Evolutionary conservation across 2,329 filamentous ascomycete genomes (phyloP).

Genomic region (Sporothrix brasiliensis): DNA sequence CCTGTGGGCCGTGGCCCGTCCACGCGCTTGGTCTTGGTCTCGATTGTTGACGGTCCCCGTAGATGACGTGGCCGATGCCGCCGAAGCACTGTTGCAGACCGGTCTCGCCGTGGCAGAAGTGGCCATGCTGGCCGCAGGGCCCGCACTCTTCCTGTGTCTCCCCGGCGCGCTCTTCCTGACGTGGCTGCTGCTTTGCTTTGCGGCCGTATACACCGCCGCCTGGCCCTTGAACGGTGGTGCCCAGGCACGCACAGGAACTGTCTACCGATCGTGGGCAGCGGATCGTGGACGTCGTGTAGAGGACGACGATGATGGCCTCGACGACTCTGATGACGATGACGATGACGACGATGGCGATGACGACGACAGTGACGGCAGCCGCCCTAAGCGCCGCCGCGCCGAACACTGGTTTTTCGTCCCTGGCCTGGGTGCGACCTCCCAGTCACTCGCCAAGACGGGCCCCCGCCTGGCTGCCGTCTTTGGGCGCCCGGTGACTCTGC

Average conservation of each 20-base stretch:
- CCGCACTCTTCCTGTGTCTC: constrained; percentile 41
- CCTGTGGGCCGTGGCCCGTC: not conserved
- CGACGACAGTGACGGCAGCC: constrained; percentile 18
- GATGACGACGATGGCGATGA: constrained; percentile 38
- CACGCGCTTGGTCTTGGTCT: not conserved
- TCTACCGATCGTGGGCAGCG: constrained; percentile 29
- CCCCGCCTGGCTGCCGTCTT: constrained; percentile 46
- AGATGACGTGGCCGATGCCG: constrained; percentile 44
- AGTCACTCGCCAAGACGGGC: constrained; percentile 41
- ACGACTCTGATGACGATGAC: constrained; percentile 39
- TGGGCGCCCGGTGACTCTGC: constrained; percentile 51
- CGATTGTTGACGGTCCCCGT: constrained; percentile 36
- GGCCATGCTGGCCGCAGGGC: constrained; percentile 38
- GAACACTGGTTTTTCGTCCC: constrained; percentile 46
- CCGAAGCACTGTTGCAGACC: constrained; percentile 33
- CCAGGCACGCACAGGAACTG: not conserved
- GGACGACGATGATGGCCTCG: constrained; percentile 36
- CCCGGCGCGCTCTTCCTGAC: constrained; percentile 41
- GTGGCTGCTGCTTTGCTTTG: constrained; percentile 39
- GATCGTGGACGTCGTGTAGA: not conserved
- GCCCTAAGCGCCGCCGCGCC: constrained; percentile 32
- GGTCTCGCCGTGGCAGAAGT: constrained; percentile 36
- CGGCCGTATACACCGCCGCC: constrained; percentile 38
- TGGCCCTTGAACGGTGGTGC: constrained; percentile 40
- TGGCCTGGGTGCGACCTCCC: constrained; percentile 44